Evolutionary conservation across 257 asterid genomes (phyloP), one percentile per base, ranked within the genome.

Genomic region (Fraxinus anomala): DNA sequence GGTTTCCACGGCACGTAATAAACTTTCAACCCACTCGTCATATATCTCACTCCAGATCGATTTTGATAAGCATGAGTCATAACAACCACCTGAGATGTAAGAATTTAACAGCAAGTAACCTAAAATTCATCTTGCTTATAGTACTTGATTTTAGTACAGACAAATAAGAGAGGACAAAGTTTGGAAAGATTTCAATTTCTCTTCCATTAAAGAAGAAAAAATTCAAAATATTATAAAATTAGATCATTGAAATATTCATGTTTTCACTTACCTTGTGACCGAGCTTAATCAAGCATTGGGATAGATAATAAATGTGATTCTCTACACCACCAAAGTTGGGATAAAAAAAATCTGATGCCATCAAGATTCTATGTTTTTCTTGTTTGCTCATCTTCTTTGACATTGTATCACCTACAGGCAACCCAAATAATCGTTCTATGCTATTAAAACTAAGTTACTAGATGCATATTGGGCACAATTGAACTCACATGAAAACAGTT

Each of bases 311-410:
- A 59, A 96, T 96, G 88, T 93, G 99, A 87, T 89, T 93, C 86
- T 96, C 98, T 40, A 93, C 98, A 5, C 99, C 98, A 47, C 99
- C 98, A 51, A 95, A 95, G 85, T 92, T 96, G 79, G 99, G 98
- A 84, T 85, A 93, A 88, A 93, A 93, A 81, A 93, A 95, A 82
- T 96, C 97, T 24, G 97, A 95, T 63, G 92, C 98, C 97, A 91
- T 95, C 69, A 93, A 85, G 80, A 91, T 88, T 56, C 91, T 88
- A 75, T 90, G 96, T 78, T 82, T 89, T 82, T 79, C 85, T 39
- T 33, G 85, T 63, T 83, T 84, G 72, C 63, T 85, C 98, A 92
- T 94, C 61, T 78, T 76, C 68, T 71, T 80, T 79, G 83, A 63
- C 47, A 63, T 5, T 63, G 31, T 63, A 24, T 76, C 34, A 68